Evolutionary conservation across 805 yeast genomes (phyloP), one percentile per base, ranked within the genome.

Genomic region (Metschnikowia noctiluminum): DNA sequence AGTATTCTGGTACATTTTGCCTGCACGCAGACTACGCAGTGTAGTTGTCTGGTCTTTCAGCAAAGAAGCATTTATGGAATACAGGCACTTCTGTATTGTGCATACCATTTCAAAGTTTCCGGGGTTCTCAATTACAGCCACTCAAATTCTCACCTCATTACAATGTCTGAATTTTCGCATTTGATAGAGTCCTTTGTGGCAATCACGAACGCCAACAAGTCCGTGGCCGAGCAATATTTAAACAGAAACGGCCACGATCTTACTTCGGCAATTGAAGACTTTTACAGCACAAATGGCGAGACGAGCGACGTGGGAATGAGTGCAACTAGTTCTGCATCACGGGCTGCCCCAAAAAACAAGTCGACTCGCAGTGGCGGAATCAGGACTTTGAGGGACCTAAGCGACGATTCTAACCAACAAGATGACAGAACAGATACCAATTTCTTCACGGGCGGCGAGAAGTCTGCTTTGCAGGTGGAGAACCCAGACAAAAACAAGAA

Each of bases 381-480:
- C 27, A 63, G 65, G 34, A 73, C 78, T 7, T 64, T 73, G 45
- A 57, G 66, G 43, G 77, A 73, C 53, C 64, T 73, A 54, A 77
- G 69, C 11, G 72, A 71, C 28, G 78, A 70, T 10, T 72, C 70
- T 14, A 79, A 70, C 38, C 78, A 73, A 7, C 80, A 73, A n/a
- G 82, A 78, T 52, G 84, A 80, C 49, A 77, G 76, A 35, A 78
- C 84, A 49, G 62, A 68, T 45, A 65, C 65, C 30, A 81, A 82
- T 58, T 78, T 82, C 51, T 83, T 79, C 66, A 84, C 87, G 0
- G 84, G 84, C 13, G 89, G 78, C 26, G 91, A 86, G 63, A 87
- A 87, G 49, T 85, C 91, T 1, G 94, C 83, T 5, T 70, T 87
- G 54, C 87, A 85, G 63, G 91, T 87, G 16, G 89, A 88, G 57